Evolutionary conservation across 2,329 filamentous ascomycete species (phyloP), one percentile per base, ranked within the genome.

Genomic region (Hypoxylon sp.): DNA sequence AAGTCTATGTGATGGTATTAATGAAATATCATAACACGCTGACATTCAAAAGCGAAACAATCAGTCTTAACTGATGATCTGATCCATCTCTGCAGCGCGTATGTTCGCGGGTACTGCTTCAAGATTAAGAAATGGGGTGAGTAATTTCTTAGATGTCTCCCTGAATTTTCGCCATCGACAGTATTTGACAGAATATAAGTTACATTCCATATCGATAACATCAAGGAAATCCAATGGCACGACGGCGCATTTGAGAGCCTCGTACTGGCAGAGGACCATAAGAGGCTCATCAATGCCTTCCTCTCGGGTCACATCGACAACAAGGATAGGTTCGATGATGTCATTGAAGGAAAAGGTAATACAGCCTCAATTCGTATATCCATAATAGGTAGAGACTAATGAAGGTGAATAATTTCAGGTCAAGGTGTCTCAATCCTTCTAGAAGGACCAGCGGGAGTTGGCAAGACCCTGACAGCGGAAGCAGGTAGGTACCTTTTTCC

Each of bases 241-340:
- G 66, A 69, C 26, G 42, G 31, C 5, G 68, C 65, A 3, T 71
- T 71, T 44, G 59, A 66, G 11, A 80, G 77, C 70, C 61, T 68
- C 3, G 70, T 70, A 2, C 24, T 71, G 22, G 51, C 46, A 11
- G 61, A 54, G 3, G 60, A 63, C n/a, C 52, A 65, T 33, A 71
- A 71, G 67, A 60, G 29, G 17, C 31, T 70, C 5, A 61, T 83
- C 72, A 81, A 82, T 65, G 85, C 86, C 63, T 84, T 80, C 65
- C 77, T 87, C 48, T 82, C 85, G 59, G 74, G 80, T n/a, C 78
- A 85, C 6, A 61, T 68, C 2, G 81, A 83, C 50, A 83, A 85
- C 69, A 79, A 79, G 6, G 76, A 81, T 37, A 83, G 31, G 17
- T 70, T 72, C n/a, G 70, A 72, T n/a, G 70, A 72, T 19, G 56